Percentiles rank a stretch among this genome's conserved stretches.
These are phyloP conservation scores for Plenodomus tracheiphilus DNA, from an alignment of 2,329 filamentous ascomycete species.

Conservation along the genomic window DNA sequence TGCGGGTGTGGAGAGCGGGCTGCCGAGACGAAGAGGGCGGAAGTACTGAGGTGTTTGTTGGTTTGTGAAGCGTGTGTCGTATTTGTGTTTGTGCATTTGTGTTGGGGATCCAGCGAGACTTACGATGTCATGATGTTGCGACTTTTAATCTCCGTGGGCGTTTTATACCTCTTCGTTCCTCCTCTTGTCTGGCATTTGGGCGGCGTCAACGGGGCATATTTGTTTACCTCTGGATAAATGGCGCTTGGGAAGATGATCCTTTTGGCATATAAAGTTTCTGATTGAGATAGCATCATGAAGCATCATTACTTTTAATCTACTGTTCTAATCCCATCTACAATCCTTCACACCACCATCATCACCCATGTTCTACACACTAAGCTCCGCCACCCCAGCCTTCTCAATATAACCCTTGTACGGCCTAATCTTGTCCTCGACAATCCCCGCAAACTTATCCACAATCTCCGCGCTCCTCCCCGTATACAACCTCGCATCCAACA, in stretches of 20 bases:
- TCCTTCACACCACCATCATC: no score
- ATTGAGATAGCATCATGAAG: no score
- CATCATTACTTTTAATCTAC: no score
- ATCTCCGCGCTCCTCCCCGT: conserved; percentile 55
- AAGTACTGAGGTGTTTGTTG: conserved; percentile 14
- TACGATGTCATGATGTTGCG: neutral
- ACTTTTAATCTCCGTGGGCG: neutral
- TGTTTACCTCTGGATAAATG: no score
- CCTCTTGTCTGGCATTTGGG: neutral
- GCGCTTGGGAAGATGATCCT: no score
- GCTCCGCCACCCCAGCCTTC: conserved; percentile 36
- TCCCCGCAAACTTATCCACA: conserved; percentile 25
- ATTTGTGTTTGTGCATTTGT: no score
- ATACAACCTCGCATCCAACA: conserved; percentile 67
- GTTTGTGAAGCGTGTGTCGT: no score
- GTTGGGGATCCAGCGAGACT: no score
- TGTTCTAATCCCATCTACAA: no score
- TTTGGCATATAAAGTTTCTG: no score
- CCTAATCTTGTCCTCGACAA: conserved; percentile 47
- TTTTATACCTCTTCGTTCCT: neutral
- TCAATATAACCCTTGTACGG: conserved; percentile 55
- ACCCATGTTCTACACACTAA: conserved; percentile 28
- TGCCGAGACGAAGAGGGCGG: conserved; percentile 34
- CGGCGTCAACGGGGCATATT: neutral
- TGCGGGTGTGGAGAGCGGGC: conserved; percentile 24